Conservation (phyloP, 768 basidiomycete genomes). For the Kwoniella europaea region DNA sequence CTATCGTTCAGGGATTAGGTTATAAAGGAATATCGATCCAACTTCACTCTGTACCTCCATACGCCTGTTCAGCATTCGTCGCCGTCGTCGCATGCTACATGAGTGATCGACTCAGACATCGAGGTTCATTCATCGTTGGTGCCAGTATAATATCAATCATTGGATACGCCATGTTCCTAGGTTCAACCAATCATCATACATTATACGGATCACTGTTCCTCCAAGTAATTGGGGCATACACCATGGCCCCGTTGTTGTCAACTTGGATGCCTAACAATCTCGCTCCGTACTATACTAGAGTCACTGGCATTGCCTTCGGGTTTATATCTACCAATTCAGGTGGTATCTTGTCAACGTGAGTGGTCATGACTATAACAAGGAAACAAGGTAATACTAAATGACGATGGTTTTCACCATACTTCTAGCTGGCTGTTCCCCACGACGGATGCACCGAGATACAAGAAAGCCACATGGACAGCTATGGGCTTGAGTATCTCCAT, state of each 20-base stretch:
- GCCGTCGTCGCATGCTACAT: slow-evolving; percentile 27
- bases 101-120: slow-evolving; percentile 26
- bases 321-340: slow-evolving; percentile 43
- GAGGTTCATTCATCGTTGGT: slow-evolving; percentile 31
- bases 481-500: slow-evolving; percentile 21
- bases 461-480: slow-evolving; percentile 28
- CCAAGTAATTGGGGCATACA: slow-evolving; percentile 55
- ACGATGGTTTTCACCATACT: not conserved
- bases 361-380: not conserved
- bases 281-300: slow-evolving; percentile 55
- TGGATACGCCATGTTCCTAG: slow-evolving; percentile 40
- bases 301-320: slow-evolving; percentile 50
- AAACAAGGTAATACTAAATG: no score
- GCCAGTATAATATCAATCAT: slow-evolving; percentile 28
- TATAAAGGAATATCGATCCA: slow-evolving; percentile 32
- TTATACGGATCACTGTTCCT: slow-evolving; percentile 54
- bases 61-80: slow-evolving; percentile 35
- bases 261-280: slow-evolving; percentile 56
- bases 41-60: slow-evolving; percentile 40
- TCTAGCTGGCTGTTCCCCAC: slow-evolving; percentile 42
- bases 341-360: slow-evolving; percentile 41
- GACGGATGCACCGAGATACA: slow-evolving; percentile 35
- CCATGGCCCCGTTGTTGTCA: slow-evolving; percentile 42
- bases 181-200: slow-evolving; percentile 28
- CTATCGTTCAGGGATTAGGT: slow-evolving; percentile 36